These are phyloP conservation scores for Uromyces viciae-fabae DNA, from an alignment of 1,284 basidiomycete genomes.

Conservation along the genomic window DNA sequence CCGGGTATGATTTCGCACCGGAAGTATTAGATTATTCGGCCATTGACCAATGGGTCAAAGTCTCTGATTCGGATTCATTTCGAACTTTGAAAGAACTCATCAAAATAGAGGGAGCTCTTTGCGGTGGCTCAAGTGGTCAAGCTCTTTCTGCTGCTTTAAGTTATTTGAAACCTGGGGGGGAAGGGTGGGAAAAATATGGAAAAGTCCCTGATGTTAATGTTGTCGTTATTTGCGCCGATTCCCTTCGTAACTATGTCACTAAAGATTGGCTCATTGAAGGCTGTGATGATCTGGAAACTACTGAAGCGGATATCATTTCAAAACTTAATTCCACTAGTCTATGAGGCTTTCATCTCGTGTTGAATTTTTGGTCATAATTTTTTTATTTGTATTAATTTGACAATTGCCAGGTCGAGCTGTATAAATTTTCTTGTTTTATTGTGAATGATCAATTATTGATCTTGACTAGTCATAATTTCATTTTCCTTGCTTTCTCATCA, in stretches of 20 bases:
- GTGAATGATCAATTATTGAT: not conserved
- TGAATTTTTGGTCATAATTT: too few relatives aligned
- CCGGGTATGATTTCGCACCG: conserved; percentile 86
- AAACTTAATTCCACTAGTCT: not conserved
- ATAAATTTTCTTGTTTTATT: too few relatives aligned
- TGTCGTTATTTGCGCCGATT: conserved; percentile 82
- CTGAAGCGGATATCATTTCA: conserved; percentile 21
- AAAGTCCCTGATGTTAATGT: conserved; percentile 74
- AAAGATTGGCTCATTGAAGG: conserved; percentile 60
- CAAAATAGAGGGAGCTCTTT: conserved; percentile 77
- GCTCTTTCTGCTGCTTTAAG: conserved; percentile 71
- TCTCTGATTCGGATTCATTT: conserved; percentile 75
- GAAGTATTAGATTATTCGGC: conserved; percentile 62
- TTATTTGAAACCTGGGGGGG: conserved; percentile 67
- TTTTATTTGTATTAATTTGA: too few relatives aligned
- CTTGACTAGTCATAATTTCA: not conserved
- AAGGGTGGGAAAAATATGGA: conserved; percentile 65
- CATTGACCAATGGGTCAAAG: conserved; percentile 77
- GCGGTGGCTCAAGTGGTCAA: conserved; percentile 87
- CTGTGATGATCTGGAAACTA: conserved; percentile 35
- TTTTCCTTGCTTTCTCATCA: not conserved
- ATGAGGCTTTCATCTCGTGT: too few relatives aligned
- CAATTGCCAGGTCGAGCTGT: too few relatives aligned
- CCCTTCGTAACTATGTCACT: conserved; percentile 95
- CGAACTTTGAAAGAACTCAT: conserved; percentile 72